A percentile compares a stretch with the other conserved stretches of the same genome.
Evolutionary conservation across 495 filamentous ascomycete species (phyloP).

Genomic region (Penicillium angulare): DNA sequence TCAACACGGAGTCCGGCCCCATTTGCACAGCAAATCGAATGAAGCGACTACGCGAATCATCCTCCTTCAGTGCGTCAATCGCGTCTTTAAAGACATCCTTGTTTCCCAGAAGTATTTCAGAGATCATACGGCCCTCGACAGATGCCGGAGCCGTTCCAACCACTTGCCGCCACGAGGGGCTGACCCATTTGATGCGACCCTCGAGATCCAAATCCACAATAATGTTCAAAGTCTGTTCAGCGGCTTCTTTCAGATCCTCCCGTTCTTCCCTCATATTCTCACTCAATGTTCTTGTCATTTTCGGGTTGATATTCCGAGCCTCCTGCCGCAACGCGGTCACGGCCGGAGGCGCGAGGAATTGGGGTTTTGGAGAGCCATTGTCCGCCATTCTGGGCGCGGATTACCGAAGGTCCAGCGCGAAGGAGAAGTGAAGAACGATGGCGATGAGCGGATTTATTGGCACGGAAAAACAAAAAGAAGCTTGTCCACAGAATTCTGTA

Average conservation of each 20-base stretch:
- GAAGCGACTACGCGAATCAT: conserved; percentile 90
- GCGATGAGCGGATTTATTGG: background rate
- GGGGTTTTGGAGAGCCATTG: conserved; percentile 39
- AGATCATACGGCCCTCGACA: conserved; percentile 73
- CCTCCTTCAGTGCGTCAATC: conserved; percentile 83
- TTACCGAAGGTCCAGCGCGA: background rate
- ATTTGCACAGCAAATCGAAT: conserved; percentile 79
- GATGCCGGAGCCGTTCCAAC: conserved; percentile 74
- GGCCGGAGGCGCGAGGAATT: conserved; percentile 49
- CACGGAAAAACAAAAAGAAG: conserved; percentile 1
- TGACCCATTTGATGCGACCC: conserved; percentile 89
- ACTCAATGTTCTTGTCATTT: conserved; percentile 60
- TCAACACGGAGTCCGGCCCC: conserved; percentile 66
- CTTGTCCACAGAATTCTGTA: conserved; percentile 8
- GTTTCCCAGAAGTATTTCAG: conserved; percentile 77
- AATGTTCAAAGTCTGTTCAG: conserved; percentile 93
- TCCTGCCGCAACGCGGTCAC: conserved; percentile 56
- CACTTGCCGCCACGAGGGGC: conserved; percentile 93
- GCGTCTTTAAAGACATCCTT: conserved; percentile 75
- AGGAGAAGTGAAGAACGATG: background rate
- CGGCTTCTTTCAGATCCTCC: conserved; percentile 90
- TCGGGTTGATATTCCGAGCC: conserved; percentile 42
- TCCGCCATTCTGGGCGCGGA: conserved; percentile 41
- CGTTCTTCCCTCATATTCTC: conserved; percentile 75
- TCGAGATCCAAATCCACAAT: conserved; percentile 91